These are phyloP conservation scores for Trichomonas vaginalis DNA, from an alignment of 208 protist species.

Conservation along the genomic window DNA sequence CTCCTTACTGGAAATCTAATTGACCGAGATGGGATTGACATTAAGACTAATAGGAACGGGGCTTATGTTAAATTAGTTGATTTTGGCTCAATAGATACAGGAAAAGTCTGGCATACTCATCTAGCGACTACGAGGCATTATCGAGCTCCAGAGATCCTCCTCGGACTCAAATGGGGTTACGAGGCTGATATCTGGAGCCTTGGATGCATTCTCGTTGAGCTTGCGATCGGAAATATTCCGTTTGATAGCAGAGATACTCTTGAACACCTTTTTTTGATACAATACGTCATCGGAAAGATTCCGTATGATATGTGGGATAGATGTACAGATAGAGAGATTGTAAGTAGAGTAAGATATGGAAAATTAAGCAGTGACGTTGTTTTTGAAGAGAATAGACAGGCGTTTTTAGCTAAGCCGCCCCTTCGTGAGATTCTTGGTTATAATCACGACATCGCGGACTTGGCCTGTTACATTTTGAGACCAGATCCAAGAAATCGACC, in stretches of 20 bases:
- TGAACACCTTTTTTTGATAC: constrained; percentile 1
- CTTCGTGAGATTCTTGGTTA: neutral
- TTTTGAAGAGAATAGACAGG: neutral
- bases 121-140: neutral
- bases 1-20: neutral
- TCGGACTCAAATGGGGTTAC: neutral
- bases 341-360: neutral
- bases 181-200: neutral
- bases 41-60: neutral
- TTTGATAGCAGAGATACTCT: neutral
- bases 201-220: constrained; percentile 1
- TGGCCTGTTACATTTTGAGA: neutral
- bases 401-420: neutral
- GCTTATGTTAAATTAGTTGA: neutral
- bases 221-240: neutral
- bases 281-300: neutral
- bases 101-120: neutral
- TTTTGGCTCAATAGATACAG: neutral
- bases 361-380: neutral
- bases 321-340: neutral
- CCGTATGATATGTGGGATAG: neutral
- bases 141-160: neutral
- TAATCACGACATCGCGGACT: neutral
- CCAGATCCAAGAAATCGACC: neutral
- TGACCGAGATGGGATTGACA: neutral